Conservation (phyloP, 164 flowering plant species). For the Berberis vulgaris region DNA sequence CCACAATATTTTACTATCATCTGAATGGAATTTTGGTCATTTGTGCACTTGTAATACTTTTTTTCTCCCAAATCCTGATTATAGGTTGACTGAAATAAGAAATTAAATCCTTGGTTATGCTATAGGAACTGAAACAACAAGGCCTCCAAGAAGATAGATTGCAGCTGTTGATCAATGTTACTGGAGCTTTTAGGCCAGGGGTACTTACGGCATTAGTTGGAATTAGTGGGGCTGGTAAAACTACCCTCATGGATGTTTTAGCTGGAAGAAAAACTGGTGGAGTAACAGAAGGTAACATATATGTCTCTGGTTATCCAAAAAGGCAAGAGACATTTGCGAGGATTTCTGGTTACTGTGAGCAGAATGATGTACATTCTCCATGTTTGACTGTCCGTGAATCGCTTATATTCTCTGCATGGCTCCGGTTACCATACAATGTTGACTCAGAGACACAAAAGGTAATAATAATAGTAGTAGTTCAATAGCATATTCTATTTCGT, state of each 20-base stretch:
- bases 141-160: slow-evolving; percentile 72
- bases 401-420: slow-evolving; percentile 90
- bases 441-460: slow-evolving; percentile 78
- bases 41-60: too few relatives aligned
- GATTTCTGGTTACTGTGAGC: slow-evolving; percentile 98
- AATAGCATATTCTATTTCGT: slow-evolving; percentile 1
- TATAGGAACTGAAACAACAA: slow-evolving; percentile 89
- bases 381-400: slow-evolving; percentile 90
- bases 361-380: slow-evolving; percentile 94
- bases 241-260: slow-evolving; percentile 98
- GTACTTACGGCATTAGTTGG: slow-evolving; percentile 97
- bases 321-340: slow-evolving; percentile 97
- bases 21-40: too few relatives aligned
- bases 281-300: slow-evolving; percentile 66
- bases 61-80: too few relatives aligned
- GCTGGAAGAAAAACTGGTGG: slow-evolving; percentile 99
- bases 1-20: too few relatives aligned
- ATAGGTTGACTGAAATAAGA: too few relatives aligned
- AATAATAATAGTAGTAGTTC: slow-evolving; percentile 1
- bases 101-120: neutral
- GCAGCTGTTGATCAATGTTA: slow-evolving; percentile 75
- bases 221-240: slow-evolving; percentile 99
- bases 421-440: slow-evolving; percentile 72
- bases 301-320: slow-evolving; percentile 85
- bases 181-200: slow-evolving; percentile 96